These are phyloP conservation scores for Hemileccinum rubropunctum DNA, from an alignment of 768 basidiomycete genomes.

Conservation along the genomic window DNA sequence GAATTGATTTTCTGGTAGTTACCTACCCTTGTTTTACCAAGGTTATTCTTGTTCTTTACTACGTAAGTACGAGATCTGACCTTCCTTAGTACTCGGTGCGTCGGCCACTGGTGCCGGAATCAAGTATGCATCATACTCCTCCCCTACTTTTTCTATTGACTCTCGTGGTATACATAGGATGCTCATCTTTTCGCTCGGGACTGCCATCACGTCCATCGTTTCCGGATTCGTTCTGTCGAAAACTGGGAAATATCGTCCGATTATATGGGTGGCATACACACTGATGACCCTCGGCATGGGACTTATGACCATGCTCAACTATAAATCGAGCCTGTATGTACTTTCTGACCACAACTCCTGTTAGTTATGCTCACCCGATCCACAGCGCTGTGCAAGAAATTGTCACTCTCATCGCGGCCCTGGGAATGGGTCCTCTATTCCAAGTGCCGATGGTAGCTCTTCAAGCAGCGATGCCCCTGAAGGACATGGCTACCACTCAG, in stretches of 20 bases:
- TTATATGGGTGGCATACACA: conserved; percentile 62
- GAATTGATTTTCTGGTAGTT: conserved; percentile 27
- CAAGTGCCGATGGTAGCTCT: conserved; percentile 67
- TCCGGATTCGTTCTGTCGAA: conserved; percentile 58
- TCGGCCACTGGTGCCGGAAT: conserved; percentile 71
- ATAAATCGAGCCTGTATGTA: conserved; percentile 40
- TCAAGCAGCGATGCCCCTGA: conserved; percentile 85
- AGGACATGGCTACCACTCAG: conserved; percentile 84
- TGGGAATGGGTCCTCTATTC: conserved; percentile 67
- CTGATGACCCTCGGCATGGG: conserved; percentile 64
- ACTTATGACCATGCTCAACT: conserved; percentile 69
- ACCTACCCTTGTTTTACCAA: conserved; percentile 78
- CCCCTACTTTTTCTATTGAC: background rate
- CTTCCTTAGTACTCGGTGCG: conserved; percentile 54
- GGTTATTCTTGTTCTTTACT: conserved; percentile 6
- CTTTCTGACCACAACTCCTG: background rate
- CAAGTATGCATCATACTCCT: conserved; percentile 38
- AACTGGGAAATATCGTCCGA: conserved; percentile 54
- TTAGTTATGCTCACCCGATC: conserved; percentile 6
- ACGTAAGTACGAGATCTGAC: conserved; percentile 4
- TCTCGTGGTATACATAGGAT: conserved; percentile 44
- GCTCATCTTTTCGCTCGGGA: conserved; percentile 69
- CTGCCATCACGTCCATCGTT: conserved; percentile 49
- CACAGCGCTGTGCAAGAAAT: conserved; percentile 60
- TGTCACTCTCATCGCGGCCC: conserved; percentile 62